A percentile compares a stretch with the other conserved stretches of the same genome.
Conservation (phyloP, 768 basidiomycete genomes). For the Pleurotus ostreatus region DNA sequence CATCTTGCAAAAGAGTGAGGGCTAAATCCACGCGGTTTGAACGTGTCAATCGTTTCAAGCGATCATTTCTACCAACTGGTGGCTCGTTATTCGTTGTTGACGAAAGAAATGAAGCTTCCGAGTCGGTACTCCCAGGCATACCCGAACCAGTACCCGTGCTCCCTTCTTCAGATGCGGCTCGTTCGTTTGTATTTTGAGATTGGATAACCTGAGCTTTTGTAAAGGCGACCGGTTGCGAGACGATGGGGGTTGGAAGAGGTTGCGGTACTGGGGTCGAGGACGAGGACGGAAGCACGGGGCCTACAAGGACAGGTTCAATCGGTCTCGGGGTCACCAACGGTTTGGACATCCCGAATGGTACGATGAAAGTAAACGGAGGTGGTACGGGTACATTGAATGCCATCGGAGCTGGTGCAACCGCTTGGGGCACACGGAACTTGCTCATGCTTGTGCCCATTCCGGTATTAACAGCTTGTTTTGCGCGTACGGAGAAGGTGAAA, state of each 20-base stretch:
- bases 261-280: neutral
- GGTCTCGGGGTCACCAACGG: neutral
- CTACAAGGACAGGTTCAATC: neutral
- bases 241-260: neutral
- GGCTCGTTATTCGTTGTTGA: neutral
- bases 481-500: neutral
- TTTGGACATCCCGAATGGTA: neutral
- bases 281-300: neutral
- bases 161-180: neutral
- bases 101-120: no score
- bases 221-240: neutral
- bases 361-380: neutral
- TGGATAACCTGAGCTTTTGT: no score
- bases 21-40: neutral
- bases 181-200: no score
- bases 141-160: neutral
- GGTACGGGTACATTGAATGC: neutral
- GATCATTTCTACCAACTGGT: neutral
- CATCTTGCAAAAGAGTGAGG: conserved; percentile 5
- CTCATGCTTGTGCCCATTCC: conserved; percentile 1
- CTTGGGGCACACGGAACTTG: neutral
- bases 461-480: neutral
- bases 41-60: neutral
- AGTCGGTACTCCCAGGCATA: neutral
- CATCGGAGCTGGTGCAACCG: neutral